Conservation (phyloP, 192 early-diverging fungal species). For the Coemansia sp. region DNA sequence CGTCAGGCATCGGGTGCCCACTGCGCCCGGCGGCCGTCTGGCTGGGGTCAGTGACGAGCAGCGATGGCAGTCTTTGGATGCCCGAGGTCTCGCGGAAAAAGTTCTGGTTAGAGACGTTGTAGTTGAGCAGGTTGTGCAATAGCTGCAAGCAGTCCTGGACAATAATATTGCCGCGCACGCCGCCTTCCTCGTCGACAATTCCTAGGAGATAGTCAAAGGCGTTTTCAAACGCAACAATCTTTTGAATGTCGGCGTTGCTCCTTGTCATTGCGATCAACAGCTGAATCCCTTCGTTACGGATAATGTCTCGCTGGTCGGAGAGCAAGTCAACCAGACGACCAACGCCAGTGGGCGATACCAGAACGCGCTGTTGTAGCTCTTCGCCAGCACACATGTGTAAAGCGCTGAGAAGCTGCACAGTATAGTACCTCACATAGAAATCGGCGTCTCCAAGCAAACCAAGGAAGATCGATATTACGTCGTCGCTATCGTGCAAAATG, state of each 20-base stretch:
- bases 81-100: constrained; percentile 97
- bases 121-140: constrained; percentile 88
- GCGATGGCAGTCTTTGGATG: constrained; percentile 83
- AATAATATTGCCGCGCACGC: constrained; percentile 86
- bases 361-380: constrained; percentile 78
- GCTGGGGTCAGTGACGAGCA: constrained; percentile 68
- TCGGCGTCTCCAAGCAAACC: constrained; percentile 90
- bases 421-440: constrained; percentile 93
- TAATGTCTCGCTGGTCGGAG: constrained; percentile 91
- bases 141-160: constrained; percentile 96
- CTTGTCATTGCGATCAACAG: constrained; percentile 91
- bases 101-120: constrained; percentile 99
- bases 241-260: constrained; percentile 95
- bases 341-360: constrained; percentile 85
- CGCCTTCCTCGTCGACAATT: constrained; percentile 91
- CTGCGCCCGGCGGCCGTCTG: constrained; percentile 48
- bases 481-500: constrained; percentile 46
- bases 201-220: constrained; percentile 92
- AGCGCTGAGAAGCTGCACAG: constrained; percentile 83
- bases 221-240: constrained; percentile 98
- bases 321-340: constrained; percentile 92
- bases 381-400: constrained; percentile 63
- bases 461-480: constrained; percentile 79
- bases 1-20: constrained; percentile 29
- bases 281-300: constrained; percentile 94